These are phyloP conservation scores for Petunia secreta DNA, from an alignment of 257 asterid species.

Conservation along the genomic window DNA sequence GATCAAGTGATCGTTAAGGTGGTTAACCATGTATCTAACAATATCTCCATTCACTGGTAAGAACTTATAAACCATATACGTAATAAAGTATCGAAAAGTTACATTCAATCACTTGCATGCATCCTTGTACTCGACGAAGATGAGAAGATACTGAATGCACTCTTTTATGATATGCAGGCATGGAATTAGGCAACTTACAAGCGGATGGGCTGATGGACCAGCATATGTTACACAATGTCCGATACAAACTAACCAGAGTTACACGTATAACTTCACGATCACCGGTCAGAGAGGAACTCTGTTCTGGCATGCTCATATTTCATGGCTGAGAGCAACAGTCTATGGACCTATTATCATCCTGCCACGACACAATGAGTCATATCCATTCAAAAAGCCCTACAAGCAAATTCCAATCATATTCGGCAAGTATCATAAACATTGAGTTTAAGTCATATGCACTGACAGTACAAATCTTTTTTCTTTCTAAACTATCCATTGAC, in stretches of 20 bases:
- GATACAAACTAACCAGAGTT: slow-evolving; percentile 54
- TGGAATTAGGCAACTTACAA: slow-evolving; percentile 61
- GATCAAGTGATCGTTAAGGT: slow-evolving; percentile 64
- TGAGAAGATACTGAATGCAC: neutral
- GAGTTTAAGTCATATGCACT: too few relatives aligned
- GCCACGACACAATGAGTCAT: slow-evolving; percentile 57
- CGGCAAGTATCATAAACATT: slow-evolving; percentile 39
- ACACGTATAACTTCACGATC: slow-evolving; percentile 70
- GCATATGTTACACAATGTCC: slow-evolving; percentile 74
- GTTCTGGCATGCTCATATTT: slow-evolving; percentile 73
- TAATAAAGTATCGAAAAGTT: neutral
- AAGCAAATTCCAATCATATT: slow-evolving; percentile 63
- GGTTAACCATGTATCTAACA: slow-evolving; percentile 55
- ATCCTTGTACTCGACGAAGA: too few relatives aligned
- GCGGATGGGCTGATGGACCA: slow-evolving; percentile 81
- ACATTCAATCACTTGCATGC: neutral
- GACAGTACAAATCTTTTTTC: too few relatives aligned
- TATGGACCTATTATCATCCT: slow-evolving; percentile 64
- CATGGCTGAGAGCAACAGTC: slow-evolving; percentile 66
- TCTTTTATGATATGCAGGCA: slow-evolving; percentile 42
- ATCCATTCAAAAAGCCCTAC: slow-evolving; percentile 68
- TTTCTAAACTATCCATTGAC: too few relatives aligned
- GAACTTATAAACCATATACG: slow-evolving; percentile 18
- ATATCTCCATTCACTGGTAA: slow-evolving; percentile 67
- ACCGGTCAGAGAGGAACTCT: slow-evolving; percentile 74